Evolutionary conservation across 2,329 filamentous ascomycete species (phyloP).

Genomic region (Colletotrichum chlorophyti): DNA sequence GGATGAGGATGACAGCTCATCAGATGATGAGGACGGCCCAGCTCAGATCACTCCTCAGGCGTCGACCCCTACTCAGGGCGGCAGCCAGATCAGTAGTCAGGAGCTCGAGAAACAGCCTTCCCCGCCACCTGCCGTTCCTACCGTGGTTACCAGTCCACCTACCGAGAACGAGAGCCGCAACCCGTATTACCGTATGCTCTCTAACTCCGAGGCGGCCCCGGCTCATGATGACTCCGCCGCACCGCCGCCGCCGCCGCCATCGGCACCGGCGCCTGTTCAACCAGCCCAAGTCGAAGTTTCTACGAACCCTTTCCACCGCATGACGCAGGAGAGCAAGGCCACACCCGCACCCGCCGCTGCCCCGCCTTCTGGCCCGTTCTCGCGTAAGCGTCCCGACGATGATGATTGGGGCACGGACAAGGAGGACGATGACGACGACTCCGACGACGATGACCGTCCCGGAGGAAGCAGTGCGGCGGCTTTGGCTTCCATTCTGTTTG

Average conservation of each 20-base stretch:
- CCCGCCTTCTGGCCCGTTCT: conserved; percentile 53
- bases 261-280: conserved; percentile 44
- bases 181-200: conserved; percentile 91
- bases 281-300: conserved; percentile 60
- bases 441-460: conserved; percentile 78
- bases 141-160: conserved; percentile 59
- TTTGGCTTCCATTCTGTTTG: conserved; percentile 92
- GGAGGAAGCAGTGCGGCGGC: conserved; percentile 87
- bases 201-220: conserved; percentile 66
- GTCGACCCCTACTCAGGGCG: conserved; percentile 62
- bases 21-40: conserved; percentile 80
- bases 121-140: conserved; percentile 55
- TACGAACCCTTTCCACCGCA: conserved; percentile 96
- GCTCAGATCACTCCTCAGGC: conserved; percentile 71
- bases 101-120: conserved; percentile 61
- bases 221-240: conserved; percentile 49
- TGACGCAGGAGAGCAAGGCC: conserved; percentile 69
- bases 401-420: conserved; percentile 82
- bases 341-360: conserved; percentile 40
- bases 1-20: conserved; percentile 77
- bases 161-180: conserved; percentile 85
- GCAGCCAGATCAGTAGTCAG: conserved; percentile 59
- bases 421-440: conserved; percentile 62
- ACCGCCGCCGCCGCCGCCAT: conserved; percentile 44
- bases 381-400: conserved; percentile 64